A percentile compares a stretch with the other conserved stretches of the same genome.
These are phyloP conservation scores for Carnegiea gigantea DNA, from an alignment of 179 eudicot genomes.

Conservation along the genomic window DNA sequence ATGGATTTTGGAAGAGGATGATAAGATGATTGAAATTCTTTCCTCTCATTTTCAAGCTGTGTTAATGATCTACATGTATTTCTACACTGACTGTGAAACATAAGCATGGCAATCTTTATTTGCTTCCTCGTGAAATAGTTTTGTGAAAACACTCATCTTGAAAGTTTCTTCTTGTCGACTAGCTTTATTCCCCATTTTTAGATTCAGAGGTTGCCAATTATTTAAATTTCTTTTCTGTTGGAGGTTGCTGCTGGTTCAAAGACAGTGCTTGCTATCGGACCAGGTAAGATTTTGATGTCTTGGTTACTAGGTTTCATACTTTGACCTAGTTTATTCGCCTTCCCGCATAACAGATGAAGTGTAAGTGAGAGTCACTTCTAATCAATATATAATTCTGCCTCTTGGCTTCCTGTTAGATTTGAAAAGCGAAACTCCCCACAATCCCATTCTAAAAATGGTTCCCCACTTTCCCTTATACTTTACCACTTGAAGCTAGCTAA, in stretches of 20 bases:
- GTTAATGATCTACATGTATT: neutral
- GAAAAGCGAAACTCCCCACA: too few species aligned
- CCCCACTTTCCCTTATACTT: too few species aligned
- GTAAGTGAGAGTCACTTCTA: too few species aligned
- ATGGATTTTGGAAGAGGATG: too few species aligned
- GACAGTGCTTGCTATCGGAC: slow-evolving; percentile 90
- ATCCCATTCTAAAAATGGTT: neutral
- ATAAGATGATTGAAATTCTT: too few species aligned
- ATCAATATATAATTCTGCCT: neutral
- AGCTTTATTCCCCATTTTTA: neutral
- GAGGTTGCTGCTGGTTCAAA: slow-evolving; percentile 85
- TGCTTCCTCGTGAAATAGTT: neutral
- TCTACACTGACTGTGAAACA: neutral
- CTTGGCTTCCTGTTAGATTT: too few species aligned
- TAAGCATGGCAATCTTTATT: neutral
- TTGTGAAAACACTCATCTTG: too few species aligned
- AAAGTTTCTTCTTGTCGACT: too few species aligned
- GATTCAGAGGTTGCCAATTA: neutral
- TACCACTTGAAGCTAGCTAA: too few species aligned
- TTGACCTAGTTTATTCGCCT: neutral
- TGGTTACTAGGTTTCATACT: neutral
- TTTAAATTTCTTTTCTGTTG: neutral
- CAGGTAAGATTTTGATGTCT: slow-evolving; percentile 52
- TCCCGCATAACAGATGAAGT: too few species aligned
- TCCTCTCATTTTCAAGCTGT: too few species aligned